Conservation (phyloP, 2,329 filamentous ascomycete genomes). For the Colletotrichum plurivorum region DNA sequence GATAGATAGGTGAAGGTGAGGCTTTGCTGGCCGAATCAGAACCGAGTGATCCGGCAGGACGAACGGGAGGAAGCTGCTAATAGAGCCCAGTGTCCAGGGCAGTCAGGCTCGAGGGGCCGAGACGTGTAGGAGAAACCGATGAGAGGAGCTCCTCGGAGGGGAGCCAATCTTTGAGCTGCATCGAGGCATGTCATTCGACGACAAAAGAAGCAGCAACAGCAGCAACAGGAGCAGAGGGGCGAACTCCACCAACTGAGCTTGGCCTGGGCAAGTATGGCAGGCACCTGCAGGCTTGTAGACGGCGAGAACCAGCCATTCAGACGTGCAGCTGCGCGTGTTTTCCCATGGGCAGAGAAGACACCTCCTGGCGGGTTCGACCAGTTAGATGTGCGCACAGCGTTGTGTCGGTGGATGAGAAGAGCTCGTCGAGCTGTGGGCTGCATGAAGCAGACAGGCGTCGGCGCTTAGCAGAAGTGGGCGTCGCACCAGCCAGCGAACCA, state of each 20-base stretch:
- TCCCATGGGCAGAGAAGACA: conserved; percentile 40
- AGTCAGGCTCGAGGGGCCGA: conserved; percentile 13
- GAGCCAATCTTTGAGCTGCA: too few species aligned
- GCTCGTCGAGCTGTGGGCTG: conserved; percentile 55
- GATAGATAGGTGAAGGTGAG: conserved; percentile 1
- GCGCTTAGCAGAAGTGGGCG: conserved; percentile 67
- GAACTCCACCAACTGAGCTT: conserved; percentile 14
- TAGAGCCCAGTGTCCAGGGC: neutral
- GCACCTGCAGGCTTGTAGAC: conserved; percentile 29
- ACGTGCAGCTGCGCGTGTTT: conserved; percentile 57
- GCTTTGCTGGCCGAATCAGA: conserved; percentile 31
- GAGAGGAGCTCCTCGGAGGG: neutral
- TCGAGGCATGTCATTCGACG: too few species aligned
- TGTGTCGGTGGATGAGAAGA: conserved; percentile 47
- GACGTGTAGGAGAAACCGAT: neutral
- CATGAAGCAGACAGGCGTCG: conserved; percentile 66
- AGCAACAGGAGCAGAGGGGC: neutral
- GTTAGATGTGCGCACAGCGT: conserved; percentile 47
- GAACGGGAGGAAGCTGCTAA: conserved; percentile 17
- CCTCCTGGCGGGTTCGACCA: conserved; percentile 45
- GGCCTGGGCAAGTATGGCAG: conserved; percentile 23
- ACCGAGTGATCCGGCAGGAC: conserved; percentile 21
- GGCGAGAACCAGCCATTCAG: conserved; percentile 44
- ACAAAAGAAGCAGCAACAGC: too few species aligned
- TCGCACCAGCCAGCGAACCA: conserved; percentile 60